Conservation (phyloP, 1,139 yeast genomes). For the Pichia sp. region DNA sequence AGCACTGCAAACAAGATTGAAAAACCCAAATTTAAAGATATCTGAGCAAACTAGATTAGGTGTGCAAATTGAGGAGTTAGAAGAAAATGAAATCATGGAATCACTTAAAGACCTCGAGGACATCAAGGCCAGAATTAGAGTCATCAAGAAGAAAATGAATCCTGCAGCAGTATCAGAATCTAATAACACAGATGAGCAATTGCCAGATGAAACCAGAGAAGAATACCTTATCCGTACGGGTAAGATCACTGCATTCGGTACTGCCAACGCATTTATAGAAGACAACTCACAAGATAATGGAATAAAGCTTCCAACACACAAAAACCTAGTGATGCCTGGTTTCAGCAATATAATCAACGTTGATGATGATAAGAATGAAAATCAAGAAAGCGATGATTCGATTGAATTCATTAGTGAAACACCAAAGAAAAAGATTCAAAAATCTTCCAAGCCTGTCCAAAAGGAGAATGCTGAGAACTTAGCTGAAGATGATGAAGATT, state of each 20-base stretch:
- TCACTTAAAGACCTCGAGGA: conserved; percentile 62
- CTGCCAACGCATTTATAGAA: conserved; percentile 50
- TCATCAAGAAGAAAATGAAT: conserved; percentile 20
- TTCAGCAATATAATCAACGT: conserved; percentile 17
- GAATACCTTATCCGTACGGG: conserved; percentile 89
- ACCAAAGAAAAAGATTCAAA: too few relatives aligned
- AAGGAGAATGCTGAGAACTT: too few relatives aligned
- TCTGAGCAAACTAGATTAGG: conserved; percentile 59
- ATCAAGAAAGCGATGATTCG: conserved; percentile 12
- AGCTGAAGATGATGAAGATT: conserved; percentile 21
- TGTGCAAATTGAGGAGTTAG: conserved; percentile 54
- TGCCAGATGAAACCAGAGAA: conserved; percentile 71
- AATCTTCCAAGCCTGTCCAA: too few relatives aligned
- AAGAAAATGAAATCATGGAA: conserved; percentile 51
- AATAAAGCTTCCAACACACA: conserved; percentile 35
- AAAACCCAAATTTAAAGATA: conserved; percentile 34
- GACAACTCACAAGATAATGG: conserved; percentile 23
- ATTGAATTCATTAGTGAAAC: background rate
- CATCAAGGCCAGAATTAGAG: conserved; percentile 53
- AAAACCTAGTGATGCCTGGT: conserved; percentile 45
- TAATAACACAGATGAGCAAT: conserved; percentile 23
- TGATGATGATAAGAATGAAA: background rate
- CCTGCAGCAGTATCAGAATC: background rate
- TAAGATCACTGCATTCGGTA: conserved; percentile 91
- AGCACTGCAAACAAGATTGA: conserved; percentile 8